Conservation (phyloP, 1,139 yeast species). For the Trichomonascaceae sp. region DNA sequence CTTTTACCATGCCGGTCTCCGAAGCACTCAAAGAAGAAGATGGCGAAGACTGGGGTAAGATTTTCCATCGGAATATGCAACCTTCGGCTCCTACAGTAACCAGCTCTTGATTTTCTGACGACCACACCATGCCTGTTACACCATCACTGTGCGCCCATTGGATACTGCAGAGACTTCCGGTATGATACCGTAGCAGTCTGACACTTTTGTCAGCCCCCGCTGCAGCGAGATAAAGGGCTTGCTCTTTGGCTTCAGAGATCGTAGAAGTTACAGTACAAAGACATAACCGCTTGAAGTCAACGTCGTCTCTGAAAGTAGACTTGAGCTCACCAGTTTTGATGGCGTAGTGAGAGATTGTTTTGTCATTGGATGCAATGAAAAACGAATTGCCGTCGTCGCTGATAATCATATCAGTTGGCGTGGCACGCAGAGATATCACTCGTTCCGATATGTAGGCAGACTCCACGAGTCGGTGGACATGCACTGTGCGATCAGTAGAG, state of each 20-base stretch:
- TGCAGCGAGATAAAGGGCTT: slow-evolving; percentile 24
- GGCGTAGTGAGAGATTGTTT: slow-evolving; percentile 31
- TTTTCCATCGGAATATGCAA: slow-evolving; percentile 18
- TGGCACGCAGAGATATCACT: slow-evolving; percentile 35
- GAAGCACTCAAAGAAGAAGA: slow-evolving; percentile 5
- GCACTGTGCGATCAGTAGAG: slow-evolving; percentile 46
- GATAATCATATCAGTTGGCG: slow-evolving; percentile 31
- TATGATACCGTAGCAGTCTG: slow-evolving; percentile 33
- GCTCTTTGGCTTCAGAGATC: slow-evolving; percentile 12
- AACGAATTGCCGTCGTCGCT: slow-evolving; percentile 24
- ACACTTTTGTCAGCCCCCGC: slow-evolving; percentile 48
- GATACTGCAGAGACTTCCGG: slow-evolving; percentile 35
- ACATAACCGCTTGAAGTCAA: slow-evolving; percentile 16
- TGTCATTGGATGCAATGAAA: slow-evolving; percentile 39
- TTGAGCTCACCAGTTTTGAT: slow-evolving; percentile 27
- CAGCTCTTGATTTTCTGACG: no score
- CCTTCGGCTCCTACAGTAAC: slow-evolving; percentile 22
- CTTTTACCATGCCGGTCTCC: no score
- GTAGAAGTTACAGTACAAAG: no score
- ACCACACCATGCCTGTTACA: slow-evolving; percentile 31
- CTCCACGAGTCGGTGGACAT: slow-evolving; percentile 33
- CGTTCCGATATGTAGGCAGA: slow-evolving; percentile 28
- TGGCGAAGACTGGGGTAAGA: slow-evolving; percentile 1
- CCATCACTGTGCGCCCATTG: slow-evolving; percentile 60
- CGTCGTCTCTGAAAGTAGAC: slow-evolving; percentile 29